Evolutionary conservation across 2,329 filamentous ascomycete species (phyloP), one percentile per base, ranked within the genome.

Genomic region (Ascochyta koolunga): DNA sequence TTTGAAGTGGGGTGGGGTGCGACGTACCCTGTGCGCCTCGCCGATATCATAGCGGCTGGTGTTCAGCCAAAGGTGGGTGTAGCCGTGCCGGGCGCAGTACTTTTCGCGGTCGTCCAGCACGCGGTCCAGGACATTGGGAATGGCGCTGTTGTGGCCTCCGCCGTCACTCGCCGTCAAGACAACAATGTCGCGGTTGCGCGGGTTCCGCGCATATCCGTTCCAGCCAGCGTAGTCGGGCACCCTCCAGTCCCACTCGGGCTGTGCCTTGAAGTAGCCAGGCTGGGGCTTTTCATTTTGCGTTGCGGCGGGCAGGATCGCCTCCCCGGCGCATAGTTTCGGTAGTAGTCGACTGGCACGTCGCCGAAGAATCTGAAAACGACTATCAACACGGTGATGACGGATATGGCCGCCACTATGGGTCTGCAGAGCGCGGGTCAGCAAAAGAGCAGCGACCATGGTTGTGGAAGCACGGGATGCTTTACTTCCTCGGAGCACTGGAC

Each of bases 121-220:
- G 5, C 66, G 62, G 32, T 69, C 68, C 15, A 77, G 56, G 7
- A 77, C 62, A 35, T 76, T 70, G 24, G 68, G 64, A 42, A 77
- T 77, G 5, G 68, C 72, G 50, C 72, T 73, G 52, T 77, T 77
- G 65, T 77, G 75, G 31, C 75, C 75, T 48, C 71, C 71, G 25
- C 75, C 75, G 47, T 77, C 75, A 41, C 73, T 73, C 10, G 75
- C 75, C 21, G 74, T 76, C 49, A 77, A 60, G n/a, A 77, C 59
- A 15, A 77, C 61, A 15, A 77, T 62, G 35, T 77, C 69, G 9
- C 66, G 59, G 15, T 73, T 72, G 9, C 65, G 60, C 1, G 74
- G 74, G 5, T 48, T 67, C 54, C 59, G 70, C 57, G 58, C 64
- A 59, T 62, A 74, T 36, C 66, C 66, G 10, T 67, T 59, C 66